Conservation (phyloP, 1,284 basidiomycete species). For the Cutaneotrichosporon sp. region DNA sequence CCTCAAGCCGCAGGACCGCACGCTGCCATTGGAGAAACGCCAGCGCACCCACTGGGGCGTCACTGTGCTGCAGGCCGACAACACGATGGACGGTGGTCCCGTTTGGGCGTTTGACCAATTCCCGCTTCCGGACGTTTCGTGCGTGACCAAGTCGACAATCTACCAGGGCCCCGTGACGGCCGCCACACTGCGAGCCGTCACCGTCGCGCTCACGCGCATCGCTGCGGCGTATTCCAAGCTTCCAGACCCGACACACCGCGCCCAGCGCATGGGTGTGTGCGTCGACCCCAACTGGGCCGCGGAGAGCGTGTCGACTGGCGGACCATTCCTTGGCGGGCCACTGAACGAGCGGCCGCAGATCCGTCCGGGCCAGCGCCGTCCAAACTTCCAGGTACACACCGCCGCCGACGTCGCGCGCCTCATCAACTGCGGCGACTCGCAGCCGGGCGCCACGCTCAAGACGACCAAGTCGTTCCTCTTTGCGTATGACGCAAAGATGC, state of each 20-base stretch:
- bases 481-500: conserved; percentile 48
- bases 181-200: conserved; percentile 44
- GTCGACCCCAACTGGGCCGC: conserved; percentile 23
- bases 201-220: conserved; percentile 46
- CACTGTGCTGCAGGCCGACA: conserved; percentile 50
- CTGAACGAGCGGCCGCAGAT: conserved; percentile 48
- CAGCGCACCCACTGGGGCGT: conserved; percentile 49
- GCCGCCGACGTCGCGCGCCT: conserved; percentile 45
- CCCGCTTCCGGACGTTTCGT: conserved; percentile 34
- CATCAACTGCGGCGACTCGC: conserved; percentile 49
- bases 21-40: conserved; percentile 13
- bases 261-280: conserved; percentile 4
- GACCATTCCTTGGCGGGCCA: conserved; percentile 44
- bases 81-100: conserved; percentile 50
- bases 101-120: conserved; percentile 53
- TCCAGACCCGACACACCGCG: conserved; percentile 13
- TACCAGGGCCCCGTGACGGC: conserved; percentile 48
- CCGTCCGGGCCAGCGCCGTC: conserved; percentile 40
- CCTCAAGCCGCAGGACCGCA: conserved; percentile 19
- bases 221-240: conserved; percentile 10
- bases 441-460: conserved; percentile 49
- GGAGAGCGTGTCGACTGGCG: conserved; percentile 31
- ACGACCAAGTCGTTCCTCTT: conserved; percentile 43
- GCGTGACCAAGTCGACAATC: conserved; percentile 47
- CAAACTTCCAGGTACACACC: conserved; percentile 35